Conservation (phyloP, 1,139 yeast genomes). For the Casaregolazyma lundiana region DNA sequence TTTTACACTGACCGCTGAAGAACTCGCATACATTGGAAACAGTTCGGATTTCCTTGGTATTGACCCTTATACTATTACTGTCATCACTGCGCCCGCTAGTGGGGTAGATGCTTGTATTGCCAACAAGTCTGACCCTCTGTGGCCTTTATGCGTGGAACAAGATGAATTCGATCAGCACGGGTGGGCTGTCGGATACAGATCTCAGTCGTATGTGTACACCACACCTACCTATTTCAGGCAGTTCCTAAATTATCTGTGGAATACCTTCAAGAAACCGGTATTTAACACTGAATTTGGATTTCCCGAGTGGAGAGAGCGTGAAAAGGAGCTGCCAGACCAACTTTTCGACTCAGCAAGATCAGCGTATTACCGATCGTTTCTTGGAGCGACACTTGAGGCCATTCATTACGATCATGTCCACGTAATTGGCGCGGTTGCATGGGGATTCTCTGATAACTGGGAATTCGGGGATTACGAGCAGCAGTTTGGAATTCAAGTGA, state of each 20-base stretch:
- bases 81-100: slow-evolving; percentile 29
- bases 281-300: slow-evolving; percentile 34
- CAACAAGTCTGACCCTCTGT: slow-evolving; percentile 14
- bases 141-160: slow-evolving; percentile 18
- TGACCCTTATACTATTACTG: no score
- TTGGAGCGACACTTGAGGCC: slow-evolving; percentile 31
- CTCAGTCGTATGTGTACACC: not conserved
- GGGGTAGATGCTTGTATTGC: slow-evolving; percentile 16
- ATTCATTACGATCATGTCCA: slow-evolving; percentile 28
- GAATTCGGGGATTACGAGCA: slow-evolving; percentile 30
- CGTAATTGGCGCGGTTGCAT: slow-evolving; percentile 33
- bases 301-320: slow-evolving; percentile 32
- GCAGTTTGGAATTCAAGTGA: slow-evolving; percentile 36
- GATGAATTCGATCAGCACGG: slow-evolving; percentile 23
- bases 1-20: no score
- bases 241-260: slow-evolving; percentile 16
- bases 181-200: slow-evolving; percentile 30
- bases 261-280: slow-evolving; percentile 16
- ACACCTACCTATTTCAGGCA: slow-evolving; percentile 20
- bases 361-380: slow-evolving; percentile 31
- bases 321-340: slow-evolving; percentile 27
- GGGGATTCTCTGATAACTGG: slow-evolving; percentile 37
- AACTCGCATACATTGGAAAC: no score
- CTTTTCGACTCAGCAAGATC: slow-evolving; percentile 32
- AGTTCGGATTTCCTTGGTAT: no score